A percentile compares a stretch with the other conserved stretches of the same genome.
Conservation (phyloP, 2,329 filamentous ascomycete species). For the Thielaviopsis populi region DNA sequence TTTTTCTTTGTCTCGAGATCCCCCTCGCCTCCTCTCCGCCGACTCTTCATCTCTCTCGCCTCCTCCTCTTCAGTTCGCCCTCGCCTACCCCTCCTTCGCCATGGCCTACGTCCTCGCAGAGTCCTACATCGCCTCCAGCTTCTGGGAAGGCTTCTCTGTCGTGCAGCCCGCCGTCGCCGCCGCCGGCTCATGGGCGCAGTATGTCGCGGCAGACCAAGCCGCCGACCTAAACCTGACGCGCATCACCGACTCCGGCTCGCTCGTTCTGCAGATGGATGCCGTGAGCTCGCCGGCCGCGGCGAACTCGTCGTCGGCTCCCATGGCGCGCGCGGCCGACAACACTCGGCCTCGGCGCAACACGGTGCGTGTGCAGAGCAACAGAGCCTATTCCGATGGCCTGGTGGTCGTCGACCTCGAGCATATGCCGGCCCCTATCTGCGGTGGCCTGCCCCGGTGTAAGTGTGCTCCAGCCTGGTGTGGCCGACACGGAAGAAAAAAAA, state of each 20-base stretch:
- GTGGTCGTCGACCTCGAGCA: constrained; percentile 58
- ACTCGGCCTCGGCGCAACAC: constrained; percentile 25
- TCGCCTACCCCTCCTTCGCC: no score
- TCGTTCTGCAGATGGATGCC: constrained; percentile 52
- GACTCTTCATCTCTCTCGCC: neutral
- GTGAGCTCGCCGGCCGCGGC: constrained; percentile 35
- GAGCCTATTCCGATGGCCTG: constrained; percentile 48
- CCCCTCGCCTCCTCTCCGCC: neutral
- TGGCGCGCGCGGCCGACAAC: neutral
- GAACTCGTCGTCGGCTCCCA: neutral
- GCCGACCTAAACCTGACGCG: constrained; percentile 31
- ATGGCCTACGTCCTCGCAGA: constrained; percentile 10
- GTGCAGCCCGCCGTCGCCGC: neutral
- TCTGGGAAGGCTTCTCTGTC: constrained; percentile 11
- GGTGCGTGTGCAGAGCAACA: constrained; percentile 51
- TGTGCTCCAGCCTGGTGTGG: neutral
- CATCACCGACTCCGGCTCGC: constrained; percentile 36
- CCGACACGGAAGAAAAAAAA: neutral
- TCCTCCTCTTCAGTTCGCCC: no score
- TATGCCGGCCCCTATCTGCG: constrained; percentile 57
- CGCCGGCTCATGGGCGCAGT: constrained; percentile 23
- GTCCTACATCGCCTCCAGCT: constrained; percentile 8
- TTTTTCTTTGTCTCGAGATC: no score
- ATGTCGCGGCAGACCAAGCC: constrained; percentile 29
- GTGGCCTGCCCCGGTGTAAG: constrained; percentile 57